Conservation (phyloP, 2,329 filamentous ascomycete species). For the Geosmithia putterillii region DNA sequence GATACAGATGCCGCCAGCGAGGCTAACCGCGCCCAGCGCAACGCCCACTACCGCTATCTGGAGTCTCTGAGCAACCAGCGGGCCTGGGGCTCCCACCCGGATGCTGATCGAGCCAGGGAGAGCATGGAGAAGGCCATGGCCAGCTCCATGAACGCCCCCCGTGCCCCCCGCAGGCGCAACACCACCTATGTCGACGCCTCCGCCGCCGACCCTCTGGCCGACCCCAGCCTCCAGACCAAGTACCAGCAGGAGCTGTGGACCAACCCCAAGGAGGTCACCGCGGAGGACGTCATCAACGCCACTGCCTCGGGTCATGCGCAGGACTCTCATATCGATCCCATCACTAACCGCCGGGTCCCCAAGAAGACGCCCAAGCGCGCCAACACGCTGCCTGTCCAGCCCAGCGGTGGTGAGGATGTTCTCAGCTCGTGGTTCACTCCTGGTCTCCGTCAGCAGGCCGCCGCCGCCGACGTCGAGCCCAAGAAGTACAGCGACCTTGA, state of each 20-base stretch:
- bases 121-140: neutral
- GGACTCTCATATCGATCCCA: slow-evolving; percentile 35
- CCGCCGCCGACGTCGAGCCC: slow-evolving; percentile 16
- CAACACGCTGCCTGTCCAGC: slow-evolving; percentile 2
- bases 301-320: slow-evolving; percentile 9
- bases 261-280: slow-evolving; percentile 8
- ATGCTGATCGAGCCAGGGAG: neutral
- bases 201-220: neutral
- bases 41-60: neutral
- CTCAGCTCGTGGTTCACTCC: slow-evolving; percentile 1
- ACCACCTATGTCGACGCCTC: neutral
- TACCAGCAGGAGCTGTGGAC: neutral
- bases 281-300: slow-evolving; percentile 11
- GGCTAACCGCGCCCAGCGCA: neutral
- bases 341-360: slow-evolving; percentile 41
- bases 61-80: neutral
- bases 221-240: neutral
- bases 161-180: neutral
- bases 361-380: slow-evolving; percentile 10
- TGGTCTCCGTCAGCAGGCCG: neutral
- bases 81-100: neutral
- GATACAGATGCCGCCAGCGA: neutral
- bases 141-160: neutral
- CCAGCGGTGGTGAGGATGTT: slow-evolving; percentile 10
- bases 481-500: slow-evolving; percentile 19